These are phyloP conservation scores for Globisporangium cystogenes DNA, from an alignment of 352 stramenopile genomes.

Conservation along the genomic window DNA sequence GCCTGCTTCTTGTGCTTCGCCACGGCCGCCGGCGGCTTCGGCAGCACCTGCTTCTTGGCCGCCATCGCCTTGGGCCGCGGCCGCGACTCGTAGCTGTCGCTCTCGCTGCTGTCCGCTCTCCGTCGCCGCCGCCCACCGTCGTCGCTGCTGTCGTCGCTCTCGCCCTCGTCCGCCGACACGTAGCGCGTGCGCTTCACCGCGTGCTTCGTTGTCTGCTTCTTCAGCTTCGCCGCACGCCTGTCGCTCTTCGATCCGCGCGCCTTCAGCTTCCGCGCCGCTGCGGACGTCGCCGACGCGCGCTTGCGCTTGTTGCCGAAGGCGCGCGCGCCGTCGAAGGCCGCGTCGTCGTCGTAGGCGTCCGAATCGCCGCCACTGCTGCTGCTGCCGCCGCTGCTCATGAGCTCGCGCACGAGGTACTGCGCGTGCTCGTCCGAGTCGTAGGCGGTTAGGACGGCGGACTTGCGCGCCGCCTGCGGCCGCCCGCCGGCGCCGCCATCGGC, in stretches of 20 bases:
- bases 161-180: background rate
- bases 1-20: background rate
- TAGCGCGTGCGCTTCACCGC: background rate
- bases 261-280: background rate
- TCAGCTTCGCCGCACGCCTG: background rate
- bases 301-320: conserved; percentile 12
- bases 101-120: background rate
- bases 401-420: conserved; percentile 11
- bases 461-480: conserved; percentile 5
- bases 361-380: background rate
- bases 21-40: background rate
- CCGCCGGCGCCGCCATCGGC: background rate
- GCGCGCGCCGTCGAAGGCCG: conserved; percentile 3
- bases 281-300: background rate
- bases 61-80: background rate
- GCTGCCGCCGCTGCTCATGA: conserved; percentile 8
- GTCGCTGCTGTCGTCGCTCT: background rate
- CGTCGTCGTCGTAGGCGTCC: conserved; percentile 8
- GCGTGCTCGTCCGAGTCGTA: conserved; percentile 13
- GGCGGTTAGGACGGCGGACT: conserved; percentile 1
- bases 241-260: background rate
- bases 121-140: background rate
- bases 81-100: background rate
- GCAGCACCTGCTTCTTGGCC: background rate
- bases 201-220: background rate